Conservation (phyloP, 345 rosid genomes). For the Arabidopsis arenosa region DNA sequence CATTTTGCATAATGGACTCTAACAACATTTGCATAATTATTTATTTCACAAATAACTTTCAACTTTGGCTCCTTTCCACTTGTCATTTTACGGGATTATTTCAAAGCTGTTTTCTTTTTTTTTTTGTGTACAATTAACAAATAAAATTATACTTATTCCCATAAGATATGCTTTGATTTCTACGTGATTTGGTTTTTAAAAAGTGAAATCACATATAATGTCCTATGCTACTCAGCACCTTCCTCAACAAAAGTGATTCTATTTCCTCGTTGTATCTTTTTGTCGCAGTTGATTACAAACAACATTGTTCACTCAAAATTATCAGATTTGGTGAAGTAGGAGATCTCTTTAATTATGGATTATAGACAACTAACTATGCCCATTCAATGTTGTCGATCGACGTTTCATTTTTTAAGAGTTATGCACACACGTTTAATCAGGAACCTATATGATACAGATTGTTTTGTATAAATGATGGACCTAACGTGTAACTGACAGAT, state of each 20-base stretch:
- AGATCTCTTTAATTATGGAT: slow-evolving; percentile 3
- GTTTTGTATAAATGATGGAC: background rate
- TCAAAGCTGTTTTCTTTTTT: no score
- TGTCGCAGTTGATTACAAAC: slow-evolving; percentile 13
- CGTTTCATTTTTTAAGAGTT: background rate
- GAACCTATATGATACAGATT: background rate
- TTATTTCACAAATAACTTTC: no score
- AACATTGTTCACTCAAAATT: background rate
- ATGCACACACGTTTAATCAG: background rate
- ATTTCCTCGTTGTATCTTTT: background rate
- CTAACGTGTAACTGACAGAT: background rate
- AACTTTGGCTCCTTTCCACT: no score
- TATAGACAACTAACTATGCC: background rate
- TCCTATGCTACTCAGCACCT: slow-evolving; percentile 23
- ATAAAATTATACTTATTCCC: no score
- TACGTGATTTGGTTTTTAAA: background rate
- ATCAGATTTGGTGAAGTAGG: slow-evolving; percentile 22
- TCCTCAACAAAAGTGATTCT: background rate
- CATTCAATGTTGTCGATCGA: background rate
- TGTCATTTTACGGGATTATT: no score
- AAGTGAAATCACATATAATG: slow-evolving; percentile 22
- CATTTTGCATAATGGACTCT: no score
- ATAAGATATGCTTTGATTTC: no score
- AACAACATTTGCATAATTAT: no score
- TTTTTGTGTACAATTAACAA: no score